Percentiles rank a stretch among this genome's conserved stretches.
Conservation (phyloP, 1,284 basidiomycete genomes). For the Meripilus lineatus region DNA sequence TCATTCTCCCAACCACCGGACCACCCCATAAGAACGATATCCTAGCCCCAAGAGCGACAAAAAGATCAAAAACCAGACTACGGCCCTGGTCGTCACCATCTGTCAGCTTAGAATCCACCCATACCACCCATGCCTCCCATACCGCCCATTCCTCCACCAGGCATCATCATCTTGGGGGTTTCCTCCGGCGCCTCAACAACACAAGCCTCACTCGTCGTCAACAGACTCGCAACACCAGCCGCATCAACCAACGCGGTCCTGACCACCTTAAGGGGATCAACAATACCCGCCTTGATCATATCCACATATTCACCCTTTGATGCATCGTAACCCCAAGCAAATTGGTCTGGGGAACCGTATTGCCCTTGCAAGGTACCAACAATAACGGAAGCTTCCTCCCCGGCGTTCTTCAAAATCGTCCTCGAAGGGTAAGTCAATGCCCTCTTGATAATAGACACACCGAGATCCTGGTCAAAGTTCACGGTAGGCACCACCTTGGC, state of each 20-base stretch:
- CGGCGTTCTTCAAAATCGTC: conserved; percentile 92
- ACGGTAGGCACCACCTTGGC: conserved; percentile 65
- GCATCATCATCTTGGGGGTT: conserved; percentile 45
- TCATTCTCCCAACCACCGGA: no score
- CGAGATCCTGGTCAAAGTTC: conserved; percentile 99
- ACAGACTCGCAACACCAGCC: conserved; percentile 79
- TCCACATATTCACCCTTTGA: conserved; percentile 89
- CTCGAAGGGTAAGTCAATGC: conserved; percentile 84
- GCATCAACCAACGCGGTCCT: conserved; percentile 90
- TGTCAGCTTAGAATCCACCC: conserved; percentile 30
- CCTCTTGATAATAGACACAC: conserved; percentile 89
- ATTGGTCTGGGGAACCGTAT: conserved; percentile 65
- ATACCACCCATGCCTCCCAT: conserved; percentile 47
- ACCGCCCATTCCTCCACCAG: conserved; percentile 60
- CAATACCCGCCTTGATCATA: conserved; percentile 92
- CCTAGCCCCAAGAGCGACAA: no score
- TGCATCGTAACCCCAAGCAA: conserved; percentile 90
- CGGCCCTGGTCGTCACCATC: no score
- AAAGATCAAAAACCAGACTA: no score
- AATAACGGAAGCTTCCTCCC: conserved; percentile 92
- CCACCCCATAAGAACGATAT: no score
- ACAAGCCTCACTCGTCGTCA: conserved; percentile 92
- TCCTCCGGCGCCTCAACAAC: conserved; percentile 91
- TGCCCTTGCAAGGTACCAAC: conserved; percentile 80
- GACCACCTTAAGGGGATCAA: conserved; percentile 93